phyloP scores from a whole-genome alignment of 2,329 filamentous ascomycete genomes.

The Fusarium devonianum region DNA sequence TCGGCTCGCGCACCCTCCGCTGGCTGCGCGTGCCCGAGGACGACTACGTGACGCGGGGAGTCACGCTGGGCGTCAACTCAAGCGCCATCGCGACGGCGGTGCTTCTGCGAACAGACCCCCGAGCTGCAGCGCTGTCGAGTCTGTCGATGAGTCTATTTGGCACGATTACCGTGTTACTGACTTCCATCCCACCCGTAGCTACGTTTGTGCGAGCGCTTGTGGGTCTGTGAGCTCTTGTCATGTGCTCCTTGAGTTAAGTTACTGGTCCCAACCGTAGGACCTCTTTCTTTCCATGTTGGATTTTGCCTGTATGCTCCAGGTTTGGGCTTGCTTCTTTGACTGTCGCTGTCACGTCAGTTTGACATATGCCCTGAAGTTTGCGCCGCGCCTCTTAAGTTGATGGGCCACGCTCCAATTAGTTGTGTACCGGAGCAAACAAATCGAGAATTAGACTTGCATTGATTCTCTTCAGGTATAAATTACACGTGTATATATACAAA shows the following conservation, averaged over 20 bases:
- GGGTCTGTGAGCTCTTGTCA: slow-evolving; percentile 44
- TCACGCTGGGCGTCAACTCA: slow-evolving; percentile 67
- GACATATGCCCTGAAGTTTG: slow-evolving; percentile 30
- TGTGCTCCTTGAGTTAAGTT: slow-evolving; percentile 1
- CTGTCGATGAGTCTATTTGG: slow-evolving; percentile 68
- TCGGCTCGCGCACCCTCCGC: slow-evolving; percentile 58
- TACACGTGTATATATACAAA: no score
- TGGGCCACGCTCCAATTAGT: no score
- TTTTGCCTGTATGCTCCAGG: no score
- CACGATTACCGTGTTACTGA: slow-evolving; percentile 65
- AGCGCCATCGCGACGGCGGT: slow-evolving; percentile 66
- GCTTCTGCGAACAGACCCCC: slow-evolving; percentile 62
- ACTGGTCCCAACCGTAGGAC: no score
- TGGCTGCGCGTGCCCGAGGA: slow-evolving; percentile 64
- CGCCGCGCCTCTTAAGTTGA: slow-evolving; percentile 29
- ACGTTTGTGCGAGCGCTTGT: slow-evolving; percentile 57
- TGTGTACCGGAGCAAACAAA: no score
- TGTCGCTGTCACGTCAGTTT: slow-evolving; percentile 23
- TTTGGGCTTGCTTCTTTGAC: neutral
- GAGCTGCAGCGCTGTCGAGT: slow-evolving; percentile 65
- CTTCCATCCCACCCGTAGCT: slow-evolving; percentile 62
- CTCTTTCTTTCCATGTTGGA: no score
- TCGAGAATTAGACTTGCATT: no score
- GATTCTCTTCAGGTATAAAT: no score
- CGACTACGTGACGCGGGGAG: slow-evolving; percentile 69